Base-by-base conservation (phyloP, 1,284 basidiomycete genomes). In the Papiliotrema flavescens region DNA sequence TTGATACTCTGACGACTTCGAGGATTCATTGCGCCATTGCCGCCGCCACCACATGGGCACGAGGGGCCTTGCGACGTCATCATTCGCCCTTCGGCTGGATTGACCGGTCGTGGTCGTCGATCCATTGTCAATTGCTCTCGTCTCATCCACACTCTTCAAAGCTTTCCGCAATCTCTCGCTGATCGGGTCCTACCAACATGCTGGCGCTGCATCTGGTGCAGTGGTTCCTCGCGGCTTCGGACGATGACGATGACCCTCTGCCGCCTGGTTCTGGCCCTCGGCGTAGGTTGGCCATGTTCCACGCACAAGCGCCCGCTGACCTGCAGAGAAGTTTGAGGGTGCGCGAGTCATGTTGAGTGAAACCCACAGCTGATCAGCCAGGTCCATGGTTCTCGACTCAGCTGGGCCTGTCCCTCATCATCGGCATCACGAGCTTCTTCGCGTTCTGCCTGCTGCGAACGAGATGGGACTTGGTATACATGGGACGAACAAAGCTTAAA, bases 401-500 rank as follows among this genome's bases (percentile, higher is more conserved):
- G 74, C 79, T 97, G 32, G 75, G 81, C 1, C 82, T 98, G 35
- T 90, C 94, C 3, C 76, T 84, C 24, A 76, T 81, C 17, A 85
- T 98, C 57, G 96, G 95, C 1, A 42, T 91, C 2, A 71, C 80
- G 5, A 88, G 90, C 0, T 90, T 98, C 76, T 70, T 96, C 22
- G 69, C 90, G 14, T 98, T 98, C 78, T 93, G 88, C 15, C 87
- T 93, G 66, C 85, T 87, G 59, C 81, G 95, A 14, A 88, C 85
- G 4, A 80, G 89, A 69, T 95, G 90, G 87, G 90, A 91, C 13
- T 78, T 96, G 14, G 79, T 91, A 3, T 97, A 93, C 74, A 90
- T 92, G 20, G 91, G 93, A 0, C 80, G 95, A 54, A 96, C 95
- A 0, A 93, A 93, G 77, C 82, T 97, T 45, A 95, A 95, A 79